A percentile compares a stretch with the other conserved stretches of the same genome.
These are phyloP conservation scores for Ceratobasidium sp. DNA, from an alignment of 1,284 basidiomycete species.

Conservation along the genomic window DNA sequence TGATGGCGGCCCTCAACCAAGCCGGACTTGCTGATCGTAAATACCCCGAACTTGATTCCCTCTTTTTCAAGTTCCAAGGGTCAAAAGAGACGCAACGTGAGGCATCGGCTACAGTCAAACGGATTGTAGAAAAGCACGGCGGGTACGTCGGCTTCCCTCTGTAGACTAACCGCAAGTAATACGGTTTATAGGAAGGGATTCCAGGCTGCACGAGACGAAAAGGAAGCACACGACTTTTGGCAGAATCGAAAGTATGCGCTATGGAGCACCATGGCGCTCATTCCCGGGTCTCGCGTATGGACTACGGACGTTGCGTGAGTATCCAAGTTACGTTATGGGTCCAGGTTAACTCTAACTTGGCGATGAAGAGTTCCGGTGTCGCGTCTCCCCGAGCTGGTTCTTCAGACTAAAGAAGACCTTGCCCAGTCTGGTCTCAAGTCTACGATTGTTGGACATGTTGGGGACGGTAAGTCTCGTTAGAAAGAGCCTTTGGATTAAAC, in stretches of 20 bases:
- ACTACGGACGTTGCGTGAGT: constrained; percentile 75
- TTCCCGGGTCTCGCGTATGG: constrained; percentile 75
- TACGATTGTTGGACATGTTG: constrained; percentile 83
- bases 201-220: constrained; percentile 72
- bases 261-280: constrained; percentile 74
- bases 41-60: constrained; percentile 77
- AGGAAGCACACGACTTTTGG: constrained; percentile 85
- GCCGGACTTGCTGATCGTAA: constrained; percentile 68
- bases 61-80: constrained; percentile 93
- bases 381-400: constrained; percentile 78
- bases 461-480: constrained; percentile 72
- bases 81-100: constrained; percentile 71
- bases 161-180: not conserved
- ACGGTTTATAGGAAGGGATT: constrained; percentile 63
- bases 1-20: constrained; percentile 69
- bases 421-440: constrained; percentile 69
- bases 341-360: constrained; percentile 52
- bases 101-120: constrained; percentile 69
- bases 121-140: constrained; percentile 73
- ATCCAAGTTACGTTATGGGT: constrained; percentile 64
- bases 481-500: constrained; percentile 31
- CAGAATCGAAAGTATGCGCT: constrained; percentile 86
- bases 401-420: constrained; percentile 81
- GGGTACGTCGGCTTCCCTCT: constrained; percentile 55
- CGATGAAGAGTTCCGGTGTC: constrained; percentile 79